These are phyloP conservation scores for Xylaria multiplex DNA, from an alignment of 2,329 filamentous ascomycete genomes.

Conservation along the genomic window DNA sequence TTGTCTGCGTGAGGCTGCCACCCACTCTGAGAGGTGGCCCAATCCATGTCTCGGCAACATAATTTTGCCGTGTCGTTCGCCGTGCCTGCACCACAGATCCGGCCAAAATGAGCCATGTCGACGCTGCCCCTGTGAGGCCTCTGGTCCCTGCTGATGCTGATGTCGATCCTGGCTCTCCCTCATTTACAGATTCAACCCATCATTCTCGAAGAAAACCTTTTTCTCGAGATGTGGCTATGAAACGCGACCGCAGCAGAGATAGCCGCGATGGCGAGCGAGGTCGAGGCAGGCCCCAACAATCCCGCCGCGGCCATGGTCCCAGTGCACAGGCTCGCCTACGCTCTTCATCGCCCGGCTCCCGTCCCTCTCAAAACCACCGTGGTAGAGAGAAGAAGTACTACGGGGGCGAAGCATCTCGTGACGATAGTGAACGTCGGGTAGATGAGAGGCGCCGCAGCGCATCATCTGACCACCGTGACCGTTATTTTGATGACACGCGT, in stretches of 20 bases:
- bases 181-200: conserved; percentile 35
- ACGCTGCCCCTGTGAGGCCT: conserved; percentile 40
- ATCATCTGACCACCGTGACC: conserved; percentile 54
- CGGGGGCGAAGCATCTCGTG: conserved; percentile 47
- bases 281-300: conserved; percentile 49
- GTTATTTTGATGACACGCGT: conserved; percentile 45
- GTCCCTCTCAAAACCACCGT: conserved; percentile 41
- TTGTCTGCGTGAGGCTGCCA: conserved; percentile 43
- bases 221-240: conserved; percentile 55
- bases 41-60: conserved; percentile 48
- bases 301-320: conserved; percentile 40
- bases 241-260: conserved; percentile 53
- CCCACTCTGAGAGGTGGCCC: conserved; percentile 45
- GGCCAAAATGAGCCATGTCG: conserved; percentile 44
- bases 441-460: conserved; percentile 52
- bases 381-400: conserved; percentile 41
- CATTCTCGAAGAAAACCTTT: conserved; percentile 34
- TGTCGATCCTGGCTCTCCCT: conserved; percentile 23
- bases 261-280: conserved; percentile 50
- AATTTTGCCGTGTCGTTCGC: conserved; percentile 44
- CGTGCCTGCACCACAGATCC: conserved; percentile 24
- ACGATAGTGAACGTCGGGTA: conserved; percentile 47
- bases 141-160: conserved; percentile 39
- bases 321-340: conserved; percentile 40
- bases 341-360: conserved; percentile 43